Evolutionary conservation across 139 green algal genomes (phyloP), one percentile per base, ranked within the genome.

Genomic region (Chlorella vulgaris): DNA sequence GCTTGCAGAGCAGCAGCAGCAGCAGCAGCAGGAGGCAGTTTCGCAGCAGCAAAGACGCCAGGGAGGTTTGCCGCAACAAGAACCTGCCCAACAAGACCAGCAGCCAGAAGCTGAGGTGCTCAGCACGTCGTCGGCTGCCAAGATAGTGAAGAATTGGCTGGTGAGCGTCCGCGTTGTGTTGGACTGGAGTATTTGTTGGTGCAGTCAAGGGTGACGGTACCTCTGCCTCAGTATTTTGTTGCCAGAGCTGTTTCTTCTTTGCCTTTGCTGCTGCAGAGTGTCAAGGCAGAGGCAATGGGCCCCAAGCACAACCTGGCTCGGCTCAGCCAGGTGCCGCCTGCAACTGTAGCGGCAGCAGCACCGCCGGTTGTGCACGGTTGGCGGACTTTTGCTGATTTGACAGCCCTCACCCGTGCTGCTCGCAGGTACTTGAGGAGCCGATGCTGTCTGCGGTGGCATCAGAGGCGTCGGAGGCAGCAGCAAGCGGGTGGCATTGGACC

Each of bases 401-500:
- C 8, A 31, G 21, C 18, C 8, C 21, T 65, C n/a, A 65, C 55
- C 55, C 19, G 2, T 19, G 53, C 15, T 43, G 40, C 61, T 21
- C 21, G 47, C 70, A 66, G 21, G 61, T 94, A n/a, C 74, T 94
- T 50, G 81, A 80, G 1, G 89, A 93, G 40, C 91, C 91, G 5
- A 84, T 92, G 85, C 84, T 96, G 66, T 51, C 67, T 0, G 76
- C 84, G 28, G 90, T 91, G 31, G 50, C 39, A 10, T 35, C 81
- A 51, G 89, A 93, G 75, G 89, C 87, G 6, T 67, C 65, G 13
- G 85, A 82, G 4, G 91, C 92, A 43, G 62, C 75, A 36, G 69
- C 83, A 50, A 78, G 88, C 35, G 90, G 91, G 7, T 93, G 87
- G 86, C 93, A 90, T 84, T 93, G 89, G 89, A 91, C 89, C 36